These are phyloP conservation scores for Daphne laureola DNA, from an alignment of 441 rosid genomes.

Conservation along the genomic window DNA sequence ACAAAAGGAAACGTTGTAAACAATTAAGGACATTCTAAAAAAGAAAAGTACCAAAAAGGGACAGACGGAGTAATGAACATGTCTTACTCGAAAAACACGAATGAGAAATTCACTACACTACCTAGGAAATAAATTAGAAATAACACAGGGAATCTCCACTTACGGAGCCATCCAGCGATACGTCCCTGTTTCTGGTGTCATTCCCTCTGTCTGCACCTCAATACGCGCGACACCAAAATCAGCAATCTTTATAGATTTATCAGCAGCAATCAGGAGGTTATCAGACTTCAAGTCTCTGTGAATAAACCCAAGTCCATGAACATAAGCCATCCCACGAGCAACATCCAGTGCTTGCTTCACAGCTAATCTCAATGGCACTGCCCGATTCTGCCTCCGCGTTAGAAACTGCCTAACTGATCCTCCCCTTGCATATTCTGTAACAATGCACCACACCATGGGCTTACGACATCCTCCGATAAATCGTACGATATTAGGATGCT, in stretches of 20 bases:
- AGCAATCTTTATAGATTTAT: conserved; percentile 41
- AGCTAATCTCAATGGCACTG: conserved; percentile 37
- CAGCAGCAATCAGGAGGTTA: conserved; percentile 33
- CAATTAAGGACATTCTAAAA: conserved; percentile 1
- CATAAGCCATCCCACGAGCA: conserved; percentile 45
- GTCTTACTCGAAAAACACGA: background rate
- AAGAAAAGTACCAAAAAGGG: too few species aligned
- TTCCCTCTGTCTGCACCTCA: conserved; percentile 36
- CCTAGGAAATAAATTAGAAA: background rate
- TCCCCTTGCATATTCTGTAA: conserved; percentile 45
- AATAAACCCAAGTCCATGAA: conserved; percentile 37
- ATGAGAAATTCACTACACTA: background rate
- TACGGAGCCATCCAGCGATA: conserved; percentile 61
- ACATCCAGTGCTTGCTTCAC: conserved; percentile 42
- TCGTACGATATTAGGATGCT: conserved; percentile 36
- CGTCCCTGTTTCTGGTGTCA: conserved; percentile 47
- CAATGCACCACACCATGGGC: conserved; percentile 44
- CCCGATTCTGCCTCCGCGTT: conserved; percentile 26
- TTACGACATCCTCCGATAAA: conserved; percentile 42
- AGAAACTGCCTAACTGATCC: conserved; percentile 41
- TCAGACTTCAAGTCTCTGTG: conserved; percentile 46
- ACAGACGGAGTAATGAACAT: background rate
- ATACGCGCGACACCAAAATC: conserved; percentile 47
- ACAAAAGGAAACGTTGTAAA: too few species aligned
- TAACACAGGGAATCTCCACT: conserved; percentile 16